Base-by-base conservation (phyloP, 192 early-diverging fungal species). In the Funneliformis geosporum region DNA sequence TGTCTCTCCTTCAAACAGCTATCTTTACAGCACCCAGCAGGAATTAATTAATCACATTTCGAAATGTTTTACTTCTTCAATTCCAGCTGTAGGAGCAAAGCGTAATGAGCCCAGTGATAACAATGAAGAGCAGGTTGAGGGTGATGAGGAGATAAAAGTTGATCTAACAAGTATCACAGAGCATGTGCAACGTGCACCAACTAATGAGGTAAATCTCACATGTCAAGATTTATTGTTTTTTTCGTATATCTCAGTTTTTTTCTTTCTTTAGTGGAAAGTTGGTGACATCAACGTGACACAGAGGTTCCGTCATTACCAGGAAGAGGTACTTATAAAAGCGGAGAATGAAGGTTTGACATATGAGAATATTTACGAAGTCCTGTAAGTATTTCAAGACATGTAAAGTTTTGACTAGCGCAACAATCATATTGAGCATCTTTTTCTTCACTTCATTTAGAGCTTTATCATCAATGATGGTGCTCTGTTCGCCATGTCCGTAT, bases 391-490 rank as follows among this genome's bases (percentile, higher is more conserved):
- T n/a, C 23, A 21, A 61, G 33, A 66, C 18, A 28, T 44, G 16
- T 42, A n/a, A 40, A 18, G n/a, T 39, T 39, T 18, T 16, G 33
- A 59, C 71, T 79, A 60, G 21, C 42, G n/a, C n/a, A n/a, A 21
- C 28, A 46, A 43, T 64, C 39, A 80, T 80, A 62, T 80, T 40
- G 44, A 71, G 14, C 33, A 75, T 33, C 33, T 33, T 67, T 55
- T 71, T 71, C 44, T 42, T 80, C 27, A 64, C 44, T 80, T 68
- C 44, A 79, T 79, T 80, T 65, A 80, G 79, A 74, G 79, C 79
- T 47, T 74, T 80, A 68, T 73, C 79, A 64, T 80, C 79, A 64
- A 80, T 80, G 14, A 80, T 80, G 28, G 79, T 80, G 28, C 60
- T 80, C 40, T 80, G 38, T 67, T 80, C n/a, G 28, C 79, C 79